These are phyloP conservation scores for Fragilariopsis cylindrus DNA, from an alignment of 108 stramenopile genomes.

Conservation along the genomic window DNA sequence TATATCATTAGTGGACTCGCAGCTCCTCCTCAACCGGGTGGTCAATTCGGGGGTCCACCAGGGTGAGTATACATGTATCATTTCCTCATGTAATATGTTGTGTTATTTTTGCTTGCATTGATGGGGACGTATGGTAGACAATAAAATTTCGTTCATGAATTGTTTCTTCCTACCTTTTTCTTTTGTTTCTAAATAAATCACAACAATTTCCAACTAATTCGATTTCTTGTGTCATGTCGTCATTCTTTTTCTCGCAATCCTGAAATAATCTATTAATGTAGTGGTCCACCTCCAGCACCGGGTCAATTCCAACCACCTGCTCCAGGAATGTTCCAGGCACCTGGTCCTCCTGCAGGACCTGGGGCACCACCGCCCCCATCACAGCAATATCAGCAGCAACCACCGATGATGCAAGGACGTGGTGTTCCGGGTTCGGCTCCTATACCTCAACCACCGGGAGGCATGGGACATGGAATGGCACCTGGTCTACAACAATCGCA, in stretches of 20 bases:
- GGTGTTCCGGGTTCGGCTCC: neutral
- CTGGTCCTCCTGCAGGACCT: slow-evolving; percentile 29
- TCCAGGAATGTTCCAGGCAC: slow-evolving; percentile 23
- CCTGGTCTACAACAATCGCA: slow-evolving; percentile 11
- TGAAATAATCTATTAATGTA: neutral
- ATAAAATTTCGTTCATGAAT: neutral
- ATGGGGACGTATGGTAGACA: neutral
- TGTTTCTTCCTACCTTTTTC: neutral
- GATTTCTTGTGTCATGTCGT: neutral
- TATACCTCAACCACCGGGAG: neutral
- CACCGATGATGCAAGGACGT: slow-evolving; percentile 3
- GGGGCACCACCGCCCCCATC: slow-evolving; percentile 3
- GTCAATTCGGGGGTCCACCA: slow-evolving; percentile 12
- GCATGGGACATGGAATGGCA: slow-evolving; percentile 23
- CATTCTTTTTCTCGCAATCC: neutral
- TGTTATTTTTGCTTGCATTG: too few relatives aligned
- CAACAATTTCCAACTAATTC: too few relatives aligned
- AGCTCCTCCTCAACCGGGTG: neutral
- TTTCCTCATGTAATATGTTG: too few relatives aligned
- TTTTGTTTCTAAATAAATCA: neutral
- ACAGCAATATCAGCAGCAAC: neutral
- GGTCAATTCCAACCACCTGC: slow-evolving; percentile 24
- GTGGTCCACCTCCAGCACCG: slow-evolving; percentile 19
- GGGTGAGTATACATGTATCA: neutral
- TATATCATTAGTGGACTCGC: neutral